phyloP scores from a whole-genome alignment of 2,329 filamentous ascomycete genomes.

The Orbilia quercus region DNA sequence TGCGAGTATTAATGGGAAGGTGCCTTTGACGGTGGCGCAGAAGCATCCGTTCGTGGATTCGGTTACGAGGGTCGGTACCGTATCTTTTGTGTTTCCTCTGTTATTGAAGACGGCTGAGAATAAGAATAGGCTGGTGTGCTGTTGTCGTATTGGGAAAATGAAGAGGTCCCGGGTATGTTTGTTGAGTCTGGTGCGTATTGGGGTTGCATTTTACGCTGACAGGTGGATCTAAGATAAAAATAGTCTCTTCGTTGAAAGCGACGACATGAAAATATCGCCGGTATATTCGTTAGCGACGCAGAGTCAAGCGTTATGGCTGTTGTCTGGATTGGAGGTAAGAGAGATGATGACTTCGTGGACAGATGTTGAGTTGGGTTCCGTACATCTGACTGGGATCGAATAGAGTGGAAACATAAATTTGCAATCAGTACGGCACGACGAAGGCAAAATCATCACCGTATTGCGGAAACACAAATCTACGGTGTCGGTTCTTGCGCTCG shows the following conservation, averaged over 20 bases:
- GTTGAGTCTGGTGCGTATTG: not conserved
- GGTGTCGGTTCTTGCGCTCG: conserved; percentile 84
- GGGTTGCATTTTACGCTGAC: conserved; percentile 15
- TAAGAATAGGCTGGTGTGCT: conserved; percentile 79
- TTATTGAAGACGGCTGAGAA: not conserved
- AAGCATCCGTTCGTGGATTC: conserved; percentile 97
- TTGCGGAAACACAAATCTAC: conserved; percentile 88
- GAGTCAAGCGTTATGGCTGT: conserved; percentile 86
- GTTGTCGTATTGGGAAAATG: conserved; percentile 98
- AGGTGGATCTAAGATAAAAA: conserved; percentile 50
- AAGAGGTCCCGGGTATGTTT: conserved; percentile 72
- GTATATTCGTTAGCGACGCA: conserved; percentile 95
- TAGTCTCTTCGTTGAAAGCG: conserved; percentile 52
- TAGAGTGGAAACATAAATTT: conserved; percentile 87
- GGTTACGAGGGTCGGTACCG: conserved; percentile 73
- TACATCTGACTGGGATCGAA: conserved; percentile 1
- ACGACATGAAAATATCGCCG: conserved; percentile 73
- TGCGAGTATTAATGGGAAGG: conserved; percentile 93
- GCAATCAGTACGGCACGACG: conserved; percentile 91
- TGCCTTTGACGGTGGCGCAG: conserved; percentile 92
- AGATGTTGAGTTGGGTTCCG: not conserved
- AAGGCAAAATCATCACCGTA: conserved; percentile 86
- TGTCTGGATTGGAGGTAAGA: conserved; percentile 79
- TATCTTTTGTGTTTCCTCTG: too few relatives aligned
- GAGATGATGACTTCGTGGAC: not conserved